Evolutionary conservation across 164 flowering plant species (phyloP).

Genomic region (Piper betle): DNA sequence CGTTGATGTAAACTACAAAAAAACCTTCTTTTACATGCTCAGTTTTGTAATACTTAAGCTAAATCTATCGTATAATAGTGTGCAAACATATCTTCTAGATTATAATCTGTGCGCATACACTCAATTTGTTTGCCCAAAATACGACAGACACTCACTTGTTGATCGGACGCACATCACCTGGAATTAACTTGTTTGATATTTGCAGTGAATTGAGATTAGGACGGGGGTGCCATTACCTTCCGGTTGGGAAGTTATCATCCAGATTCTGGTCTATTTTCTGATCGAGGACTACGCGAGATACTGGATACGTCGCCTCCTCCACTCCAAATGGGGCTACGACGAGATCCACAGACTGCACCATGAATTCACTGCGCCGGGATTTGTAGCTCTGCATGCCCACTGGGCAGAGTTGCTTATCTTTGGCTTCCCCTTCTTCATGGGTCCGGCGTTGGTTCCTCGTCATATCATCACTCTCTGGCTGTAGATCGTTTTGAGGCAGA

Average conservation of each 20-base stretch:
- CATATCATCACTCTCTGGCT: slow-evolving; percentile 87
- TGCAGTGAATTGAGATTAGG: slow-evolving; percentile 58
- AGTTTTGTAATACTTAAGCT: too few relatives aligned
- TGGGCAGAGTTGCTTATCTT: slow-evolving; percentile 85
- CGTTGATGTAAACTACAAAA: too few relatives aligned
- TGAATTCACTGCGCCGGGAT: slow-evolving; percentile 80
- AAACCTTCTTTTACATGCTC: too few relatives aligned
- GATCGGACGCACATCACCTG: not conserved
- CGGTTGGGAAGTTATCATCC: slow-evolving; percentile 49
- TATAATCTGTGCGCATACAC: too few relatives aligned
- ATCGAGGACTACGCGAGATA: slow-evolving; percentile 75
- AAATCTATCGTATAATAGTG: too few relatives aligned
- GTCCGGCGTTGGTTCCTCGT: slow-evolving; percentile 77
- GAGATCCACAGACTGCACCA: slow-evolving; percentile 80
- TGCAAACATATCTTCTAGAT: too few relatives aligned
- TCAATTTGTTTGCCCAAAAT: not conserved
- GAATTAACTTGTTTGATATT: slow-evolving; percentile 2
- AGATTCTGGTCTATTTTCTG: slow-evolving; percentile 58
- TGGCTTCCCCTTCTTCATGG: slow-evolving; percentile 74
- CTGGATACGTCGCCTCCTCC: slow-evolving; percentile 77
- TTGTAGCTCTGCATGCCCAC: slow-evolving; percentile 83
- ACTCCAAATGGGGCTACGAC: slow-evolving; percentile 75
- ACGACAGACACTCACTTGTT: not conserved
- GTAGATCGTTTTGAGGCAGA: slow-evolving; percentile 76
- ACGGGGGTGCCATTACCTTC: slow-evolving; percentile 81